Conservation (phyloP, 148 eudicot species). For the Rhododendron ferrugineum region DNA sequence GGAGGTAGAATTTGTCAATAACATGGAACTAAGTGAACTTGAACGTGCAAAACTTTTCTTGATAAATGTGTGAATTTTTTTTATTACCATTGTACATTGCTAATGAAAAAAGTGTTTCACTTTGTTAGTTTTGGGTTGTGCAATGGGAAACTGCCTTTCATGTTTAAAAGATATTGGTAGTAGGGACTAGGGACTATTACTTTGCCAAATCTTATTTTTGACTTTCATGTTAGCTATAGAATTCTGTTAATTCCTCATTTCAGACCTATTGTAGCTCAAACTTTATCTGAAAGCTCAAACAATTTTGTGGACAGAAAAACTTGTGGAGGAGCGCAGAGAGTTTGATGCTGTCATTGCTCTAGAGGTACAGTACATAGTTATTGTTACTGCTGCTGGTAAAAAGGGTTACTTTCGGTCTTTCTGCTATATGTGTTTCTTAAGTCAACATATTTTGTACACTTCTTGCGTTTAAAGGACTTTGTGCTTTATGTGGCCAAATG, state of each 20-base stretch:
- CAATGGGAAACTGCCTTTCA: background rate
- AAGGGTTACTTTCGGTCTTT: background rate
- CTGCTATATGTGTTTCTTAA: background rate
- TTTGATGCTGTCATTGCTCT: slow-evolving; percentile 90
- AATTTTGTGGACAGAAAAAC: slow-evolving; percentile 50
- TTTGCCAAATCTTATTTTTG: slow-evolving; percentile 4
- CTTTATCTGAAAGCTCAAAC: slow-evolving; percentile 17
- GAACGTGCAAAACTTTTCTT: background rate
- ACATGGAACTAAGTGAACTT: background rate
- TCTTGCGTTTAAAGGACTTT: background rate
- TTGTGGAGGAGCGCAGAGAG: slow-evolving; percentile 67
- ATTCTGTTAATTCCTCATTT: background rate
- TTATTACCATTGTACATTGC: background rate
- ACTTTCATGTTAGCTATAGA: background rate
- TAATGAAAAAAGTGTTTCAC: background rate
- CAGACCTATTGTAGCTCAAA: background rate
- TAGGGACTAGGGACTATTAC: background rate
- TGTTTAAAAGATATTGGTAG: background rate
- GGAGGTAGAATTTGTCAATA: background rate
- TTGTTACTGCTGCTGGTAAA: background rate
- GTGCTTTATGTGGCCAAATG: background rate
- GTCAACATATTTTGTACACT: background rate
- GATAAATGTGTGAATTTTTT: background rate
- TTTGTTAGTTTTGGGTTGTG: background rate
- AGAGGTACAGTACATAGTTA: slow-evolving; percentile 47